phyloP scores from a whole-genome alignment of 495 filamentous ascomycete species.

The Daldinia concentrica region DNA sequence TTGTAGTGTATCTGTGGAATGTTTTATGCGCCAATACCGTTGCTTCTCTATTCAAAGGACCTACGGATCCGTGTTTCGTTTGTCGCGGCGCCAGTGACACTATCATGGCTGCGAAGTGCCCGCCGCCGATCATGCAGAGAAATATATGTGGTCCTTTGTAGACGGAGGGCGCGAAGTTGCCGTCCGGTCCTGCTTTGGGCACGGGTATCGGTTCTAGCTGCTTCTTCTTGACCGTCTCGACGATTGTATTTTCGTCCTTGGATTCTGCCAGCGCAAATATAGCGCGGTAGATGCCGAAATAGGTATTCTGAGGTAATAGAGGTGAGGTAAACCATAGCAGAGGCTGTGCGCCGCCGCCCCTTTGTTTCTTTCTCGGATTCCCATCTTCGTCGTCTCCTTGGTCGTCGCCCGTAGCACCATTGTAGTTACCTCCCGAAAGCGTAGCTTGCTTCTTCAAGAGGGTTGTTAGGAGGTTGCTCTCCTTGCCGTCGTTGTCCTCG shows the following conservation, averaged over 20 bases:
- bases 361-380: constrained; percentile 53
- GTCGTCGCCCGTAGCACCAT: constrained; percentile 38
- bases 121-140: constrained; percentile 97
- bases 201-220: constrained; percentile 74
- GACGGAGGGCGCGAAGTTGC: constrained; percentile 57
- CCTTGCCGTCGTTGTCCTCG: constrained; percentile 51
- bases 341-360: constrained; percentile 72
- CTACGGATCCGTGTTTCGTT: constrained; percentile 68
- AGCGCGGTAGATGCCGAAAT: constrained; percentile 84
- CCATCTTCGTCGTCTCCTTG: constrained; percentile 58
- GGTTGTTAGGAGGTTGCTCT: constrained; percentile 71
- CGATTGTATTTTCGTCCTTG: constrained; percentile 66
- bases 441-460: constrained; percentile 86
- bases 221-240: constrained; percentile 74
- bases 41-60: constrained; percentile 79
- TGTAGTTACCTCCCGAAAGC: constrained; percentile 59
- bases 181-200: constrained; percentile 58
- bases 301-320: constrained; percentile 76
- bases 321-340: constrained; percentile 87
- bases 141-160: constrained; percentile 83
- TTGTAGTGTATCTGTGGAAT: constrained; percentile 95
- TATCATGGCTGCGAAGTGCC: constrained; percentile 96
- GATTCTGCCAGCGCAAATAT: constrained; percentile 80
- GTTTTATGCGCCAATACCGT: constrained; percentile 94
- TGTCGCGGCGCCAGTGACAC: constrained; percentile 85